Evolutionary conservation across 1,139 yeast genomes (phyloP).

Genomic region (Yamadazyma aaseri): DNA sequence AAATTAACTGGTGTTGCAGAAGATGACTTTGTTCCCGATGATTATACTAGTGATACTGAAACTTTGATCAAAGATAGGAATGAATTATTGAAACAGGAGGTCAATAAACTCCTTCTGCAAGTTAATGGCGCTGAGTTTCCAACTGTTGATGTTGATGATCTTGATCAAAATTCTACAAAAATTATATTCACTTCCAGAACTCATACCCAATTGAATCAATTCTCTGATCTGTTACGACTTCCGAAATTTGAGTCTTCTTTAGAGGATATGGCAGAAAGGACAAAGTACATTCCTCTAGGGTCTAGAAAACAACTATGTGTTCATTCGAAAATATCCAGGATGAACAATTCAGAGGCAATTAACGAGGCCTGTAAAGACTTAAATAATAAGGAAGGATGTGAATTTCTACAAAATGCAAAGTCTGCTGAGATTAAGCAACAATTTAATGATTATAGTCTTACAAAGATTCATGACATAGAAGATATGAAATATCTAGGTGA

Average conservation of each 20-base stretch:
- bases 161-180: conserved; percentile 45
- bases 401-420: conserved; percentile 42
- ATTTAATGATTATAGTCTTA: conserved; percentile 60
- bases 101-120: conserved; percentile 39
- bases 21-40: conserved; percentile 39
- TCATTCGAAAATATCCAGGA: conserved; percentile 55
- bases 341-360: conserved; percentile 52
- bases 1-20: conserved; percentile 18
- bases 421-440: conserved; percentile 34
- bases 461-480: conserved; percentile 78
- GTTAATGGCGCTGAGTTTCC: conserved; percentile 2
- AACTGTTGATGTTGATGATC: conserved; percentile 7
- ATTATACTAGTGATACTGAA: conserved; percentile 37
- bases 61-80: conserved; percentile 17
- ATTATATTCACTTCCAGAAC: conserved; percentile 78
- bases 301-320: conserved; percentile 87
- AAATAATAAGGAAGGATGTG: conserved; percentile 54
- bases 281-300: conserved; percentile 67
- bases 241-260: conserved; percentile 67
- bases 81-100: conserved; percentile 40
- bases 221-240: conserved; percentile 67
- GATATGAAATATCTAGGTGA: conserved; percentile 67
- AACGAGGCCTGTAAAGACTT: conserved; percentile 84
- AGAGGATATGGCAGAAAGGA: conserved; percentile 36
- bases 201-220: conserved; percentile 85